Evolutionary conservation across 2,329 filamentous ascomycete species (phyloP), one percentile per base, ranked within the genome.

Genomic region (Fusarium sp.): DNA sequence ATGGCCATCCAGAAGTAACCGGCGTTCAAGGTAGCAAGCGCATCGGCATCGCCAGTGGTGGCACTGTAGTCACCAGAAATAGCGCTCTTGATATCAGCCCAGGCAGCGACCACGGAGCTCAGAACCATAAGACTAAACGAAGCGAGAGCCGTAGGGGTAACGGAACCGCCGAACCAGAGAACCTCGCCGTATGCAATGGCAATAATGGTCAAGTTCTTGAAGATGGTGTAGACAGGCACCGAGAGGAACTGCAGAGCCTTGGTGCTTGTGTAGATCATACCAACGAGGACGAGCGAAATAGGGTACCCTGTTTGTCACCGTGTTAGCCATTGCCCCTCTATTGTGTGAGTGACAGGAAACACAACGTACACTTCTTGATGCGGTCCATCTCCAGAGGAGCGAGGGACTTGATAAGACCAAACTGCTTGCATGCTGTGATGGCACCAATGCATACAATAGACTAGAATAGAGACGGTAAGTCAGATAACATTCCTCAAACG

Each of bases 191-290:
- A 99, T 56, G 96, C 96, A 76, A 98, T 98, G 71, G 97, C 89
- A 76, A 98, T 98, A 80, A 97, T 99, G 68, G 96, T 97, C 84
- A 99, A 81, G 83, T 99, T 99, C 87, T 99, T 99, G 87, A 99
- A 99, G 79, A 99, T 99, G 59, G 96, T 99, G 83, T 99, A 99
- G 33, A 99, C 96, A 32, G 96, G 96, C 61, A 99, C 97, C 30
- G 94, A 97, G 67, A 99, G 91, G 81, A 90, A 98, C 82, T 97
- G 94, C 45, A 99, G 89, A 22, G 96, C 94, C 84, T 97, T 97
- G 76, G 93, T 96, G 76, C 93, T 90, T 55, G 96, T 98, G 83
- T 98, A 99, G 81, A 99, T 98, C 96, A 98, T 99, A 78, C 94
- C 94, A 77, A 98, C 95, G 70, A 99, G 90, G 68, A 98, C 92